Evolutionary conservation across 2,329 filamentous ascomycete genomes (phyloP), one percentile per base, ranked within the genome.

Genomic region (Scytalidium sp.): DNA sequence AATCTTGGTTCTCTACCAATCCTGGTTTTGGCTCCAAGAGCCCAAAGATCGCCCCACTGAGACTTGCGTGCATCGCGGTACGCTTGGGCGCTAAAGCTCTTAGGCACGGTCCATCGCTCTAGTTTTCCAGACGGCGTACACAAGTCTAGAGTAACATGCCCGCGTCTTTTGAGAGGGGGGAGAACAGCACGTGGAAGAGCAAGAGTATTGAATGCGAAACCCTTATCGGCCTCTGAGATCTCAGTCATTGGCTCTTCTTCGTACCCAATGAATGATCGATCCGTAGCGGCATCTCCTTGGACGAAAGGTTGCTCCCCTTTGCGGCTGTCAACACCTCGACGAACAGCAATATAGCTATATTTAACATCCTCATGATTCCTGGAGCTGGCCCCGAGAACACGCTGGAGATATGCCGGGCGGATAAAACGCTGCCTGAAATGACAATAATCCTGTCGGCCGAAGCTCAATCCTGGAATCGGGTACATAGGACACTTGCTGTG

Each of bases 21-120:
- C 11, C 90, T 79, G 0, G 90, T 95, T 76, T 97, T 97, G 19
- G 92, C 93, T 0, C 94, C 94, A 0, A 97, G 75, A 1, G 93
- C 91, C 94, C 94, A 99, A 9, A 97, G 75, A 66, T 97, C 94
- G 36, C 94, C 94, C 94, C 93, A 97, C 47, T 73, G 74, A 1
- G 87, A 81, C 71, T 99, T 99, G 54, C 94, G 84, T 29, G 94
- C 94, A 65, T 97, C 94, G 60, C 88, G 90, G 71, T 93, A 97
- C 1, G 91, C 91, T 60, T 87, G 83, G 60, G 81, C 85, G 66
- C 85, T 86, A 69, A 86, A 94, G 52, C 85, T 90, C 59, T 84
- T 84, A 2, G 93, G 89, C 0, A 99, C 86, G 0, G 87, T 94
- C 94, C 94, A 99, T 49, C 94, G 88, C 74, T 99, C 93, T 27